phyloP scores from a whole-genome alignment of 768 basidiomycete genomes.

The Suillus occidentalis region DNA sequence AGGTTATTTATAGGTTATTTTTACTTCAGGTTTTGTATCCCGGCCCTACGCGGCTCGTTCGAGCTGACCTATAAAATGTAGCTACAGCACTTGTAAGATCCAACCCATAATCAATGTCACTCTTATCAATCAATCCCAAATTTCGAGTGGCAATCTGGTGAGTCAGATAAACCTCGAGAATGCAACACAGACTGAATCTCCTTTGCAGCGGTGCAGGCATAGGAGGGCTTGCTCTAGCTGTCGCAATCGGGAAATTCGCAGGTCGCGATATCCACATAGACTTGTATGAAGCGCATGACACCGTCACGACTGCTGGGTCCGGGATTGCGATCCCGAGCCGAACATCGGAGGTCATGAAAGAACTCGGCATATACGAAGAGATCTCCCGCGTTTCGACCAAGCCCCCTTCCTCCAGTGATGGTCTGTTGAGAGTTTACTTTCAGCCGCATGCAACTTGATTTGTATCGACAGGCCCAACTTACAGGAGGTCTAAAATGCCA shows the following conservation, averaged over 20 bases:
- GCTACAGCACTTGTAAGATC: background rate
- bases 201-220: slow-evolving; percentile 25
- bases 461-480: background rate
- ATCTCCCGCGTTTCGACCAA: slow-evolving; percentile 18
- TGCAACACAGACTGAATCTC: background rate
- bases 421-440: background rate
- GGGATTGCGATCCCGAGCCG: slow-evolving; percentile 46
- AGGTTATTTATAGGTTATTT: background rate
- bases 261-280: slow-evolving; percentile 33
- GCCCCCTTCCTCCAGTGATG: slow-evolving; percentile 6
- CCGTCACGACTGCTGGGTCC: slow-evolving; percentile 37
- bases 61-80: background rate
- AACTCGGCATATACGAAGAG: slow-evolving; percentile 35
- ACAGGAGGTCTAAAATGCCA: slow-evolving; percentile 4
- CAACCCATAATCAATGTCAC: slow-evolving; percentile 10
- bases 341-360: slow-evolving; percentile 44
- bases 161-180: background rate
- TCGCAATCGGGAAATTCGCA: slow-evolving; percentile 29
- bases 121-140: background rate
- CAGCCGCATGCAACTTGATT: too few species aligned
- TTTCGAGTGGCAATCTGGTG: slow-evolving; percentile 15
- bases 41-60: background rate
- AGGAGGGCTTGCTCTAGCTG: slow-evolving; percentile 42
- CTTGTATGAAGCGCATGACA: slow-evolving; percentile 45
- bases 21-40: background rate